Conservation (phyloP, 176 grass and related monocot species). For the Carex pumila region DNA sequence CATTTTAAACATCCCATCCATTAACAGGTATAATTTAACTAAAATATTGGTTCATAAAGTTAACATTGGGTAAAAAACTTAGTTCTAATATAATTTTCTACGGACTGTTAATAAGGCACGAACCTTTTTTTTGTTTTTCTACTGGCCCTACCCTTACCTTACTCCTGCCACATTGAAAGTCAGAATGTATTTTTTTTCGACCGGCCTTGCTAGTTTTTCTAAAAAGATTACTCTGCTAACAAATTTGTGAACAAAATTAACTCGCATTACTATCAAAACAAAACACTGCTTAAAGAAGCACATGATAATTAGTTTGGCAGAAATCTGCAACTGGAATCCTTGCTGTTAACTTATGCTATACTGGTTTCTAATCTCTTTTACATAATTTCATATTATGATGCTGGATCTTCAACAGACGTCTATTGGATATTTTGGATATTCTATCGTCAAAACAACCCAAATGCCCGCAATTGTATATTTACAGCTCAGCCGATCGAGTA, state of each 20-base stretch:
- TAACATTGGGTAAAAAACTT: background rate
- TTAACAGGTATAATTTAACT: conserved; percentile 51
- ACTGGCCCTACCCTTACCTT: too few relatives aligned
- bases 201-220: too few relatives aligned
- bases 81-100: background rate
- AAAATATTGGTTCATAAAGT: background rate
- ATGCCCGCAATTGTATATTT: conserved; percentile 80
- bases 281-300: too few relatives aligned
- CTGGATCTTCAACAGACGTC: conserved; percentile 32
- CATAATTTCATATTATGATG: background rate
- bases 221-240: too few relatives aligned
- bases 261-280: too few relatives aligned
- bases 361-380: background rate
- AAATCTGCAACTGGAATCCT: background rate
- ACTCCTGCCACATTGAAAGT: too few relatives aligned
- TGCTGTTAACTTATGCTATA: background rate
- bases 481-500: conserved; percentile 74
- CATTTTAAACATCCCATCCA: conserved; percentile 58
- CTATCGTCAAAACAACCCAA: conserved; percentile 64
- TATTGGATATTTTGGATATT: conserved; percentile 55
- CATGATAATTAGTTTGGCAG: background rate
- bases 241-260: too few relatives aligned
- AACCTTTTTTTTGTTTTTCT: too few relatives aligned
- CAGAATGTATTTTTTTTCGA: too few relatives aligned
- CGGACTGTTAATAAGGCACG: too few relatives aligned